Evolutionary conservation across 2,329 filamentous ascomycete species (phyloP).

Genomic region (Teratosphaeria destructans): DNA sequence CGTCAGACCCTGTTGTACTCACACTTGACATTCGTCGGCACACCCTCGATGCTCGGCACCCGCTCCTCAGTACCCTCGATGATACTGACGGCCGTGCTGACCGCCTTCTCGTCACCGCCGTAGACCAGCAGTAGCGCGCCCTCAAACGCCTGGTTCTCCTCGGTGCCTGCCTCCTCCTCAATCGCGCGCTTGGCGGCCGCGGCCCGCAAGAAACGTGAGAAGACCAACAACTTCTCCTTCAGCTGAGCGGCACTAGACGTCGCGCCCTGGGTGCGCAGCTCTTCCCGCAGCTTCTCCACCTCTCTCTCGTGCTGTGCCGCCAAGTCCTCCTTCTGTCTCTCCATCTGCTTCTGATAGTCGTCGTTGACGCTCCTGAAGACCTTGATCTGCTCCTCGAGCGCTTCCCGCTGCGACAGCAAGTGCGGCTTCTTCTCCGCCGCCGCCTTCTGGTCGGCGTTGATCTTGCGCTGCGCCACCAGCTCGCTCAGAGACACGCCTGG

Average conservation of each 20-base stretch:
- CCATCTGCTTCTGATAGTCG: slow-evolving; percentile 55
- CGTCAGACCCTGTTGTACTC: slow-evolving; percentile 26
- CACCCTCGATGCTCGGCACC: slow-evolving; percentile 54
- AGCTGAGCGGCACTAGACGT: slow-evolving; percentile 38
- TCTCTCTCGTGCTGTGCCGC: slow-evolving; percentile 47
- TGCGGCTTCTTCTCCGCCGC: slow-evolving; percentile 67
- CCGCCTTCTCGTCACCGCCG: slow-evolving; percentile 63
- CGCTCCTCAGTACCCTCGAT: slow-evolving; percentile 61
- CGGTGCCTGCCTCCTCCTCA: slow-evolving; percentile 55
- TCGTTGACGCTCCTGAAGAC: slow-evolving; percentile 67
- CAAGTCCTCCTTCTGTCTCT: slow-evolving; percentile 47
- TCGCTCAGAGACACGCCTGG: slow-evolving; percentile 62
- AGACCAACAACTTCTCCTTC: slow-evolving; percentile 54
- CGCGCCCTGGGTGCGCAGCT: slow-evolving; percentile 44
- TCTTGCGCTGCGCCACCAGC: slow-evolving; percentile 58
- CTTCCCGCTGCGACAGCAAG: slow-evolving; percentile 56
- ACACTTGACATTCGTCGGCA: slow-evolving; percentile 62
- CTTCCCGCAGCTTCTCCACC: slow-evolving; percentile 44
- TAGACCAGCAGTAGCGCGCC: slow-evolving; percentile 71
- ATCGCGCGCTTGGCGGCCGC: slow-evolving; percentile 64
- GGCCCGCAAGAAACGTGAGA: slow-evolving; percentile 71
- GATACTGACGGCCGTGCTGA: slow-evolving; percentile 65
- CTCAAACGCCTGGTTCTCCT: slow-evolving; percentile 73
- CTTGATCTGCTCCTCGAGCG: slow-evolving; percentile 62
- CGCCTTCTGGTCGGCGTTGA: slow-evolving; percentile 72